Evolutionary conservation across 257 asterid species (phyloP).

Genomic region (Solanum stenotomum): DNA sequence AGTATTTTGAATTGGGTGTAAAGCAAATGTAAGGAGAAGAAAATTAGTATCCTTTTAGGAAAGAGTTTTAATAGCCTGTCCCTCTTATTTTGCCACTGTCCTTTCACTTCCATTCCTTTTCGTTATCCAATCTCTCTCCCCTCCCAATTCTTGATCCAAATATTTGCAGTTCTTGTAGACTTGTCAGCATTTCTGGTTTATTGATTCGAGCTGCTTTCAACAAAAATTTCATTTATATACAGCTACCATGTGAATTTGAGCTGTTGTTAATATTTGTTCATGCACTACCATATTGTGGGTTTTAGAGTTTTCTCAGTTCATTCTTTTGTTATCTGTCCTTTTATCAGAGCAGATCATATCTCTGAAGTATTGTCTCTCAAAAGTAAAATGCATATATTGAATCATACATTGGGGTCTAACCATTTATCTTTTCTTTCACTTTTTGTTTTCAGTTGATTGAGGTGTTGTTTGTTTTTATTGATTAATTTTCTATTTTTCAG

Average conservation of each 20-base stretch:
- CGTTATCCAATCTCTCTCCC: background rate
- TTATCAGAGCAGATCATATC: background rate
- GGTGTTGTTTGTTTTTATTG: background rate
- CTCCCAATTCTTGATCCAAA: background rate
- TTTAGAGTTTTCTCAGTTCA: background rate
- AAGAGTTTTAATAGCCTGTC: background rate
- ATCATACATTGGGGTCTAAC: background rate
- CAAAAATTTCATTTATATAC: background rate
- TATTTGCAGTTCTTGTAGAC: background rate
- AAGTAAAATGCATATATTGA: background rate
- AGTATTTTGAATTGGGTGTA: background rate
- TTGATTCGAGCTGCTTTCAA: background rate
- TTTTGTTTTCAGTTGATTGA: background rate
- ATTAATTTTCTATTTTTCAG: conserved; percentile 27
- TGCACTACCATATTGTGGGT: background rate
- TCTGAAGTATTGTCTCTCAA: background rate
- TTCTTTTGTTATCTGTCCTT: background rate
- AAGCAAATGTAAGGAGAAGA: background rate
- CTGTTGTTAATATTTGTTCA: background rate
- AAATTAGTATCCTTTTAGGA: background rate
- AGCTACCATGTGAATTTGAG: background rate
- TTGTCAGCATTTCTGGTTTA: background rate
- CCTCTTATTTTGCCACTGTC: background rate
- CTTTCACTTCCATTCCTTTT: background rate
- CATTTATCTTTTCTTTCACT: background rate